These are phyloP conservation scores for Rhazya stricta DNA, from an alignment of 257 asterid species.

Conservation along the genomic window DNA sequence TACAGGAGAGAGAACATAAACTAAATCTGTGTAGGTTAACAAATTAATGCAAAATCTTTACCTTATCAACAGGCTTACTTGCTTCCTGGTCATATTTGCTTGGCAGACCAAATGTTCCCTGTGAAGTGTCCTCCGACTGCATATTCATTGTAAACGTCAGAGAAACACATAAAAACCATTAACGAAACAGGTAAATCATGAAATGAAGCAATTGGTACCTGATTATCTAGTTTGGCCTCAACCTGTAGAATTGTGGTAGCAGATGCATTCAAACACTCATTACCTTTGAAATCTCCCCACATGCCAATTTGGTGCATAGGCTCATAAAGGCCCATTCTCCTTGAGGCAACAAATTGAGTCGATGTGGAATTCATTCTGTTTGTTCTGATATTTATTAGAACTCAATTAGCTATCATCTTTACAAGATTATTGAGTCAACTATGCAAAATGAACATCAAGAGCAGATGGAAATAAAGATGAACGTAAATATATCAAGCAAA, in stretches of 20 bases:
- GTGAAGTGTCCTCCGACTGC: conserved; percentile 73
- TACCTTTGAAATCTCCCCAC: conserved; percentile 75
- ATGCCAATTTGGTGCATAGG: conserved; percentile 57
- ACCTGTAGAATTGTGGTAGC: conserved; percentile 44
- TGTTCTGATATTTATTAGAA: conserved; percentile 18
- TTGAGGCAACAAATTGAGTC: conserved; percentile 63
- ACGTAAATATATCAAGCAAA: neutral
- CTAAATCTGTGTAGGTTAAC: neutral
- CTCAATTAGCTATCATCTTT: neutral
- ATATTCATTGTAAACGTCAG: conserved; percentile 14
- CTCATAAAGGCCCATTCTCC: conserved; percentile 76
- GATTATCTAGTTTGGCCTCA: conserved; percentile 49
- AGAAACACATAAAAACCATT: neutral
- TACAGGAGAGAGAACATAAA: neutral
- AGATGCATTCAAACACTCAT: conserved; percentile 40
- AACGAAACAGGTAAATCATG: neutral
- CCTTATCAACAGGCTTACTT: conserved; percentile 67
- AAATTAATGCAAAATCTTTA: conserved; percentile 13
- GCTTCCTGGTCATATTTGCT: conserved; percentile 66
- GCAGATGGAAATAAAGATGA: neutral
- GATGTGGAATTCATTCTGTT: conserved; percentile 60
- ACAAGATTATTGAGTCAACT: neutral
- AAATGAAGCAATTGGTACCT: conserved; percentile 32
- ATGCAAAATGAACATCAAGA: neutral
- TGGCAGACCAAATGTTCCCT: conserved; percentile 61